Evolutionary conservation across 345 rosid species (phyloP), one percentile per base, ranked within the genome.

Genomic region (Gossypium bickii): DNA sequence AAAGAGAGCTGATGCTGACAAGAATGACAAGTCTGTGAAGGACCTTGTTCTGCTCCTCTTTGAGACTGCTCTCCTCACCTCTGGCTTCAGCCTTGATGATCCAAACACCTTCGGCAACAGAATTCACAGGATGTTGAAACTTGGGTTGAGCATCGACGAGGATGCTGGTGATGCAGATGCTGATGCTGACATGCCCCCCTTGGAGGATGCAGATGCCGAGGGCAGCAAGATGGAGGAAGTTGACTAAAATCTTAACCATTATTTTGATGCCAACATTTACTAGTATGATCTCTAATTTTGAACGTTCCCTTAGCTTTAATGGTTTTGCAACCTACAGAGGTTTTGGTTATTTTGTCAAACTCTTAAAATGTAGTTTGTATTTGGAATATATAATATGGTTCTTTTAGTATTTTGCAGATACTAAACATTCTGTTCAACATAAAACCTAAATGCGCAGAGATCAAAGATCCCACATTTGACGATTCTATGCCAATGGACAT

Each of bases 201-300:
- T 92, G 70, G 96, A 90, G 83, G 97, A 89, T 0, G 88, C 85
- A 0, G 97, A 88, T 57, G 93, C 90, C 0, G 93, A 92, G 78
- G 92, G 92, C 58, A 84, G 89, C 96, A 92, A 92, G 93, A 92
- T 92, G 96, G 97, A 92, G 82, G 97, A 90, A 75, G 97, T 92
- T 15, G 97, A 92, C 64, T 90, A 86, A 88, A 6, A 34, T 34
- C 7, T 34, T 34, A 34, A 34, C 41, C 12, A 1, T 0, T 34
- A 11, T n/a, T 71, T 60, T 69, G 3, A 68, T 13, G 0, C 17
- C 38, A 61, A 6, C 10, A 4, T 45, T 18, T 2, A 9, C 20
- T 44, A 38, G 58, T 25, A 6, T 12, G 0, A 16, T 20, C 66
- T 74, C 41, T 17, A 22, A 22, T 12, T 66, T 49, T 16, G 4